Evolutionary conservation across 495 filamentous ascomycete species (phyloP).

Genomic region (Ramalina intermedia): DNA sequence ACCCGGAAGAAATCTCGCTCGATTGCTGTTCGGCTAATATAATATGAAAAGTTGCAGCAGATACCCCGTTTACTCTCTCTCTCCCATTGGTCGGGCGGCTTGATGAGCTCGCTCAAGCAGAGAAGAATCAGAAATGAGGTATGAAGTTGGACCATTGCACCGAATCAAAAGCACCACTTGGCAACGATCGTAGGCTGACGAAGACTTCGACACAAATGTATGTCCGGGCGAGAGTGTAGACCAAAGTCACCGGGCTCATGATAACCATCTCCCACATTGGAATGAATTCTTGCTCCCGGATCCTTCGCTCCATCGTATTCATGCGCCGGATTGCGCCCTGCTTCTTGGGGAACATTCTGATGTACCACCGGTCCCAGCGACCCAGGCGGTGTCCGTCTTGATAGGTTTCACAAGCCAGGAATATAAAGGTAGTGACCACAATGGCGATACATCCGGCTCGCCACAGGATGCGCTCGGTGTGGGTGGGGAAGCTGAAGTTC

Average conservation of each 20-base stretch:
- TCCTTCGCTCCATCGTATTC: constrained; percentile 13
- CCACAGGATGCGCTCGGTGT: constrained; percentile 22
- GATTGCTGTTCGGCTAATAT: too few species aligned
- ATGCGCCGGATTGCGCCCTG: constrained; percentile 7
- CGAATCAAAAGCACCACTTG: constrained; percentile 12
- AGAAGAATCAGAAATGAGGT: constrained; percentile 14
- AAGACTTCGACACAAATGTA: constrained; percentile 17
- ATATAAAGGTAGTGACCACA: constrained; percentile 13
- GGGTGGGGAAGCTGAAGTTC: constrained; percentile 28
- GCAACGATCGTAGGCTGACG: constrained; percentile 17
- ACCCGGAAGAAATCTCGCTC: too few species aligned
- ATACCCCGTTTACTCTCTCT: not conserved
- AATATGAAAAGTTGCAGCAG: not conserved
- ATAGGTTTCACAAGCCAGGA: constrained; percentile 14
- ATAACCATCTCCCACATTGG: constrained; percentile 15
- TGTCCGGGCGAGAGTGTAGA: constrained; percentile 14
- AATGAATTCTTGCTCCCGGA: constrained; percentile 11
- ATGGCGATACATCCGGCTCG: constrained; percentile 16
- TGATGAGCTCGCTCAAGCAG: too few species aligned
- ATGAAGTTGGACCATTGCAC: constrained; percentile 19
- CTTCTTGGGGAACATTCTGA: constrained; percentile 9
- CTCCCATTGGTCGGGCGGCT: too few species aligned
- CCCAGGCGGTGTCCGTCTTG: constrained; percentile 16
- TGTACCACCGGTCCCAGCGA: constrained; percentile 17
- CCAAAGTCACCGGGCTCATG: constrained; percentile 14